A percentile compares a stretch with the other conserved stretches of the same genome.
Conservation (phyloP, 2,329 filamentous ascomycete genomes). For the Exophiala phaeomuriformis region DNA sequence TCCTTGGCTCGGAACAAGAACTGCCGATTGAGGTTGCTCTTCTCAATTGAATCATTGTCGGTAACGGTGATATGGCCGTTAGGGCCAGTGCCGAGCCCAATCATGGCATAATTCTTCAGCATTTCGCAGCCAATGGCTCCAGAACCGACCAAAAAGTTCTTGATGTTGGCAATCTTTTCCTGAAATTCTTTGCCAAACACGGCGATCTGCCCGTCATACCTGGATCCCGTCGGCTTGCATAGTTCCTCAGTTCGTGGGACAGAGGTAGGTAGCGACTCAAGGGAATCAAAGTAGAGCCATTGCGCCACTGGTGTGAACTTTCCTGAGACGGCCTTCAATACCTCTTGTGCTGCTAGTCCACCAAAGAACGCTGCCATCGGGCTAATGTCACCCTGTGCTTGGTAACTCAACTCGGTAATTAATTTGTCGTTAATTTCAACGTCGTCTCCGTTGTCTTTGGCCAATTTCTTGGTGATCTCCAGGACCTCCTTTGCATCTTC, state of each 20-base stretch:
- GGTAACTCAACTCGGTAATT: slow-evolving; percentile 86
- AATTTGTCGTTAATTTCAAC: slow-evolving; percentile 86
- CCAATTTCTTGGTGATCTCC: slow-evolving; percentile 66
- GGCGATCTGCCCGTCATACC: slow-evolving; percentile 95
- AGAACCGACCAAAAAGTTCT: slow-evolving; percentile 89
- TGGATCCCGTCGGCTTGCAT: slow-evolving; percentile 74
- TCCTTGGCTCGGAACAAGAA: slow-evolving; percentile 92
- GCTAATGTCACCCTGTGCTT: slow-evolving; percentile 82
- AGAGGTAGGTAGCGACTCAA: slow-evolving; percentile 83
- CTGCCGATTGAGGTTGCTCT: slow-evolving; percentile 95
- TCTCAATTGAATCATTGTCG: slow-evolving; percentile 98
- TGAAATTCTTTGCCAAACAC: slow-evolving; percentile 93
- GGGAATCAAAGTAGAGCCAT: slow-evolving; percentile 94
- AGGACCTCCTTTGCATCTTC: slow-evolving; percentile 73
- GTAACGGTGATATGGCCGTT: slow-evolving; percentile 86
- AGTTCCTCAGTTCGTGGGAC: slow-evolving; percentile 71
- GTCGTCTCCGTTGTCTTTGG: slow-evolving; percentile 59
- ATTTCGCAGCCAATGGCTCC: slow-evolving; percentile 98
- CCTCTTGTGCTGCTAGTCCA: slow-evolving; percentile 85
- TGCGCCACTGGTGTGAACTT: slow-evolving; percentile 96
- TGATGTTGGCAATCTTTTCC: slow-evolving; percentile 83
- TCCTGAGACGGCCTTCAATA: slow-evolving; percentile 92
- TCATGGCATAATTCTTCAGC: slow-evolving; percentile 99
- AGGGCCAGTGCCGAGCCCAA: slow-evolving; percentile 81
- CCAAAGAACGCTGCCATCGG: slow-evolving; percentile 94